phyloP scores from a whole-genome alignment of 352 stramenopile genomes.

The Phytophthora gonapodyides region DNA sequence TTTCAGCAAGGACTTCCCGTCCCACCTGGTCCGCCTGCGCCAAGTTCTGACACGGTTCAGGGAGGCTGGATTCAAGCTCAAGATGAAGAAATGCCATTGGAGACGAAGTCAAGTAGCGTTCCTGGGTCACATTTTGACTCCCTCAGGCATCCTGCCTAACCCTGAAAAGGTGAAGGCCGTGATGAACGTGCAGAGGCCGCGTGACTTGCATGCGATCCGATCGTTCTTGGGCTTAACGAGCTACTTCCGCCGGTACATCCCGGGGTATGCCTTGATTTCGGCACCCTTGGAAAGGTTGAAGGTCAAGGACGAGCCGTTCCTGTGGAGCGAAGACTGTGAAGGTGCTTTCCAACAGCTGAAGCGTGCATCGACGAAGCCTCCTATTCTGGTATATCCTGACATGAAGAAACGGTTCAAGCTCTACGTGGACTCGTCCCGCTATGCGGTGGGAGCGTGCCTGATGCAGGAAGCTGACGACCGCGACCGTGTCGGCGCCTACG shows the following conservation, averaged over 20 bases:
- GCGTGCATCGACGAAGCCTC: conserved; percentile 1
- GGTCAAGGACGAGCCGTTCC: conserved; percentile 4
- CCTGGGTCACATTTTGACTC: conserved; percentile 6
- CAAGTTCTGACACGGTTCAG: conserved; percentile 8
- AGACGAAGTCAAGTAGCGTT: conserved; percentile 7
- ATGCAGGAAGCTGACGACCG: conserved; percentile 9
- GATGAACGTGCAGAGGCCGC: conserved; percentile 1
- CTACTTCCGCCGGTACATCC: conserved; percentile 11
- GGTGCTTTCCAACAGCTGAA: conserved; percentile 5
- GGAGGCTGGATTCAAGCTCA: conserved; percentile 1
- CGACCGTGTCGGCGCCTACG: conserved; percentile 4
- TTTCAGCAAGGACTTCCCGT: conserved; percentile 11
- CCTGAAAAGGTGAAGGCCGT: not conserved
- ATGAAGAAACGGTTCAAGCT: conserved; percentile 3
- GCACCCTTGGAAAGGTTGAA: conserved; percentile 11
- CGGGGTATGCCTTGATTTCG: conserved; percentile 5
- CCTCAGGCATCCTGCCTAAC: conserved; percentile 5
- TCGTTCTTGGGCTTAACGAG: conserved; percentile 2
- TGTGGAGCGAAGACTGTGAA: conserved; percentile 9
- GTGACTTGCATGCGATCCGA: not conserved
- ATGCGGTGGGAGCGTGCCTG: conserved; percentile 3
- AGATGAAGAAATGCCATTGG: conserved; percentile 14
- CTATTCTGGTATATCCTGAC: conserved; percentile 9
- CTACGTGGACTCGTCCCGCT: conserved; percentile 5
- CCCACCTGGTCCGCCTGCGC: not conserved